phyloP scores from a whole-genome alignment of 1,139 yeast genomes.

The Candida labiduridarum region DNA sequence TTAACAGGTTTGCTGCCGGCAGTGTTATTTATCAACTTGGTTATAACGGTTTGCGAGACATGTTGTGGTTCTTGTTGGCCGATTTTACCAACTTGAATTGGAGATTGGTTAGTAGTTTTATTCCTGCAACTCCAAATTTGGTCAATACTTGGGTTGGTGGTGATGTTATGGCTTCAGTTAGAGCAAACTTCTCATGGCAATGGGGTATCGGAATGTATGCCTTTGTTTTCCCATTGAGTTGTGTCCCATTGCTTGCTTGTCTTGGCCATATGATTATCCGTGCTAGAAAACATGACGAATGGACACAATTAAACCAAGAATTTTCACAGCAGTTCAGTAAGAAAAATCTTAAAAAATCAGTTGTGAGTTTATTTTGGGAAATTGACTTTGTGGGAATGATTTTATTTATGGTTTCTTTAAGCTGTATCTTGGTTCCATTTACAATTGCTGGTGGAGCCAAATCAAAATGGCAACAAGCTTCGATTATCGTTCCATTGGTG shows the following conservation, averaged over 20 bases:
- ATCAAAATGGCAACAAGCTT: constrained; percentile 52
- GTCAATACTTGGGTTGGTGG: constrained; percentile 82
- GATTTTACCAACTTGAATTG: constrained; percentile 69
- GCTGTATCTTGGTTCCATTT: constrained; percentile 56
- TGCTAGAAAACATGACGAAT: constrained; percentile 55
- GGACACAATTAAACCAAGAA: constrained; percentile 31
- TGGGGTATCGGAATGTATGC: constrained; percentile 86
- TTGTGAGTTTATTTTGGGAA: constrained; percentile 43
- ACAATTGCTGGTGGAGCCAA: constrained; percentile 60
- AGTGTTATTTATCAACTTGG: constrained; percentile 71
- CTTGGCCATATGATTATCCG: constrained; percentile 55
- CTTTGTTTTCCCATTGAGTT: constrained; percentile 65
- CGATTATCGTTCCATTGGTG: constrained; percentile 63
- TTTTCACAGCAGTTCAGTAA: constrained; percentile 9
- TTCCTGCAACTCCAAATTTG: constrained; percentile 72
- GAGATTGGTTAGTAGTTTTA: constrained; percentile 62
- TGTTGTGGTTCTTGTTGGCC: constrained; percentile 58
- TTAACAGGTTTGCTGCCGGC: constrained; percentile 71
- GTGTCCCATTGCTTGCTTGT: constrained; percentile 58
- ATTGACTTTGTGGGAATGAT: constrained; percentile 58
- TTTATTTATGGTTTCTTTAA: constrained; percentile 51
- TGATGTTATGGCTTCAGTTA: constrained; percentile 38
- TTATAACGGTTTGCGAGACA: constrained; percentile 60
- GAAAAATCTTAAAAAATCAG: constrained; percentile 23
- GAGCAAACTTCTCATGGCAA: constrained; percentile 49